phyloP scores from a whole-genome alignment of 805 yeast species.

The Hanseniaspora nectarophila region DNA sequence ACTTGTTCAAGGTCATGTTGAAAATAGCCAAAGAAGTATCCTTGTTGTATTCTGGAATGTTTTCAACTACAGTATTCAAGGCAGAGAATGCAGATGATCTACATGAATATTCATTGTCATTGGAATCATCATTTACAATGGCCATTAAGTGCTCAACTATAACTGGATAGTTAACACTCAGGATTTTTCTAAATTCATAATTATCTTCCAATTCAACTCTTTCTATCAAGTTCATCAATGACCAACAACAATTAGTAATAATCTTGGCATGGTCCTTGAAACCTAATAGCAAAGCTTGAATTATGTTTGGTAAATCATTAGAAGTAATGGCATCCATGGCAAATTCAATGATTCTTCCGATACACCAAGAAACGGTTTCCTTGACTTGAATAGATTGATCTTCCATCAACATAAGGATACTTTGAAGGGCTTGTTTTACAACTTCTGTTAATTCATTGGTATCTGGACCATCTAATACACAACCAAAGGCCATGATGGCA shows the following conservation, averaged over 20 bases:
- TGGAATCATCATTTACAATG: slow-evolving; percentile 9
- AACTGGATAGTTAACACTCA: slow-evolving; percentile 17
- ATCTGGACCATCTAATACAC: slow-evolving; percentile 90
- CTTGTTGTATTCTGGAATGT: slow-evolving; percentile 58
- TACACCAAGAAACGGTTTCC: slow-evolving; percentile 97
- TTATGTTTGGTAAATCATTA: slow-evolving; percentile 50
- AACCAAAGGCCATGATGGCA: slow-evolving; percentile 98
- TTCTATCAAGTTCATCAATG: slow-evolving; percentile 81
- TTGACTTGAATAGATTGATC: slow-evolving; percentile 76
- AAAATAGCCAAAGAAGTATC: slow-evolving; percentile 63
- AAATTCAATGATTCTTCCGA: slow-evolving; percentile 88
- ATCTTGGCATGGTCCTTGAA: slow-evolving; percentile 85
- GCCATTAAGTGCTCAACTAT: slow-evolving; percentile 15
- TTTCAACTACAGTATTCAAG: slow-evolving; percentile 65
- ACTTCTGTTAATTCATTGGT: slow-evolving; percentile 52
- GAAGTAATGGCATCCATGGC: slow-evolving; percentile 65
- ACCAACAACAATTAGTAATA: slow-evolving; percentile 96
- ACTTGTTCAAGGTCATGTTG: slow-evolving; percentile 55
- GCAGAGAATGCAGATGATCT: slow-evolving; percentile 97
- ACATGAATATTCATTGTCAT: slow-evolving; percentile 73
- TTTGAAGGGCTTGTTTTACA: slow-evolving; percentile 70
- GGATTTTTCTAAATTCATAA: slow-evolving; percentile 35
- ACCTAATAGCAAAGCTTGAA: slow-evolving; percentile 68
- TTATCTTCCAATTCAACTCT: slow-evolving; percentile 39
- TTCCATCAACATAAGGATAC: slow-evolving; percentile 59